Base-by-base conservation (phyloP, 768 basidiomycete species). In the Porpolomopsis calyptriformis region DNA sequence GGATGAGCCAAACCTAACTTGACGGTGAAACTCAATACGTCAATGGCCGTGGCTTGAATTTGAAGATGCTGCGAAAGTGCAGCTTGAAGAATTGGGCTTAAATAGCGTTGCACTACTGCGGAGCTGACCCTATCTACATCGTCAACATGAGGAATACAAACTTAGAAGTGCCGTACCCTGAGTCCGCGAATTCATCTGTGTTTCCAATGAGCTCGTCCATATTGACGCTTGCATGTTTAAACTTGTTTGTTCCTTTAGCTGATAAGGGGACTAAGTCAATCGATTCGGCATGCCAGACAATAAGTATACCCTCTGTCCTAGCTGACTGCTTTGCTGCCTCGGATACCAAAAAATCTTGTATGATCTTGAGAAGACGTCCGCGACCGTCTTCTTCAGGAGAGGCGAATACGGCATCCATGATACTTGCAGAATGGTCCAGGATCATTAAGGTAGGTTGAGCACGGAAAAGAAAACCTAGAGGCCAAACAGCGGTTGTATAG, bases 1-100 rank as follows among this genome's bases (percentile, higher is more conserved):
- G 96, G 96, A 64, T 98, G 93, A 4, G 91, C 89, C 43, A 98
- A 71, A 2, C 96, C 96, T 63, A 97, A 94, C 57, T 85, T 90
- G 52, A 98, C 80, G 0, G 92, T 94, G 56, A 96, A 94, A 25
- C 77, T 84, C 45, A 99, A 64, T 36, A 98, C 85, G 52, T 98
- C 93, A 43, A 97, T 76, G 5, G 93, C 94, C 18, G 83, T 73
- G 16, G 74, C 72, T 59, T 94, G 91, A 34, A 85, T 85, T 43
- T 76, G 76, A 1, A 69, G 51, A 52, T 84, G 74, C 44, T 72
- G 71, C 1, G 89, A 85, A 18, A 92, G 60, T 0, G 88, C 85
- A 0, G 91, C 85, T 1, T 82, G 73, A 31, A 97, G 65, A 42
- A 99, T 90, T 26, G 80, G 79, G 10, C 71, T 64, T 34, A 98